These are phyloP conservation scores for Aspergillus aculeatus DNA, from an alignment of 2,329 filamentous ascomycete genomes.

Conservation along the genomic window DNA sequence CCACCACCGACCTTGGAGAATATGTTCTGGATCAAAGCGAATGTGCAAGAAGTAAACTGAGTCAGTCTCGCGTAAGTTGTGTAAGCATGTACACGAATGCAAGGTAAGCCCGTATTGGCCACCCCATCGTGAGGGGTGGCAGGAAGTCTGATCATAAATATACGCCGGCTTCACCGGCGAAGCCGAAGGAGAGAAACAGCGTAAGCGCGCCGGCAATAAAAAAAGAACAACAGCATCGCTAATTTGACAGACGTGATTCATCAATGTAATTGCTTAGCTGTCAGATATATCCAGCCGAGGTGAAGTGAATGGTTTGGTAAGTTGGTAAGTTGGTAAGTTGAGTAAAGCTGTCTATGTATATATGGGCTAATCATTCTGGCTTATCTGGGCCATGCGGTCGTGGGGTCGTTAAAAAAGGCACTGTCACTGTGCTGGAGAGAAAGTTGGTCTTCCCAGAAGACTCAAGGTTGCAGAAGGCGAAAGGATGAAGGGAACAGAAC, in stretches of 20 bases:
- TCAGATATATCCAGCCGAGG: conserved; percentile 25
- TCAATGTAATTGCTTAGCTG: conserved; percentile 14
- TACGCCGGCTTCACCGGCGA: conserved; percentile 20
- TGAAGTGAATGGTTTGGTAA: conserved; percentile 9
- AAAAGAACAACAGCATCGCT: conserved; percentile 24
- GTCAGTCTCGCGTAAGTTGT: neutral
- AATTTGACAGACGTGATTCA: conserved; percentile 21
- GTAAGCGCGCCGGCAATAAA: neutral
- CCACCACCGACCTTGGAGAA: neutral
- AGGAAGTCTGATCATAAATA: conserved; percentile 10
- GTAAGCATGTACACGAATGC: conserved; percentile 18
- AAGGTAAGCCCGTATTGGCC: conserved; percentile 5
- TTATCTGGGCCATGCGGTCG: conserved; percentile 22
- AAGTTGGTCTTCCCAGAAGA: conserved; percentile 12
- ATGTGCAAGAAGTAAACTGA: neutral
- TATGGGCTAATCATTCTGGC: conserved; percentile 24
- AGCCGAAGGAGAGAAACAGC: conserved; percentile 14
- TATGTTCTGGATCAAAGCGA: neutral
- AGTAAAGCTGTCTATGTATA: conserved; percentile 26
- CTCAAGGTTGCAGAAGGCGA: conserved; percentile 14
- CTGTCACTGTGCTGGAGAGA: conserved; percentile 7
- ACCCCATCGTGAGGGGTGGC: neutral
- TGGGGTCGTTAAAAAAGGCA: conserved; percentile 11
- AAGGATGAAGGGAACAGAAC: conserved; percentile 11
- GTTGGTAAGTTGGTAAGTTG: neutral